Conservation (phyloP, 352 stramenopile genomes). For the Globisporangium nagaii region DNA sequence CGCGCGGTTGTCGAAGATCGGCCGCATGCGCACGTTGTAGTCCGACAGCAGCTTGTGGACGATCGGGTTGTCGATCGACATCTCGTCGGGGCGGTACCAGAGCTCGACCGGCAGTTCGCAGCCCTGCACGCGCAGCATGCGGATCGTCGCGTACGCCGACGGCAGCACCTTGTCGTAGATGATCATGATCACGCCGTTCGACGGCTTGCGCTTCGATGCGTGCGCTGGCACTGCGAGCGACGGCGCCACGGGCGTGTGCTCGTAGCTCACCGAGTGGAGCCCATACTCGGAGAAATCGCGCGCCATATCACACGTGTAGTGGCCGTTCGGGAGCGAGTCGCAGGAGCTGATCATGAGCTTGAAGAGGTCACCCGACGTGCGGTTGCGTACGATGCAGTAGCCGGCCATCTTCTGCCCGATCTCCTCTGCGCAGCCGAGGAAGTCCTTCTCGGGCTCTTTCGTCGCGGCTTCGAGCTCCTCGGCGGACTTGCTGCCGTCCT, state of each 20-base stretch:
- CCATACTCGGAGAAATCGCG: conserved; percentile 81
- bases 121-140: conserved; percentile 68
- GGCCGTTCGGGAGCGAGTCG: conserved; percentile 58
- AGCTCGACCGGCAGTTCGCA: conserved; percentile 77
- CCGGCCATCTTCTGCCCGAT: conserved; percentile 70
- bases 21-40: conserved; percentile 72
- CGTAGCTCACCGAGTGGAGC: conserved; percentile 60
- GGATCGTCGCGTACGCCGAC: conserved; percentile 73
- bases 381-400: conserved; percentile 82
- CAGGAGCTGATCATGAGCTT: conserved; percentile 80
- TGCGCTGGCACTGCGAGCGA: conserved; percentile 54
- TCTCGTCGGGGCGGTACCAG: conserved; percentile 84
- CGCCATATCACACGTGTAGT: conserved; percentile 80
- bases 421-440: conserved; percentile 61
- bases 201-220: conserved; percentile 38
- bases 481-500: conserved; percentile 33
- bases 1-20: conserved; percentile 72
- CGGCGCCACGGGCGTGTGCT: conserved; percentile 61
- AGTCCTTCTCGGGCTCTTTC: conserved; percentile 60
- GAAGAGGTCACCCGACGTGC: conserved; percentile 71
- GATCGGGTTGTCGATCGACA: conserved; percentile 79
- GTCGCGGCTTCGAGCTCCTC: conserved; percentile 18
- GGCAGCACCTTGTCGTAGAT: conserved; percentile 81
- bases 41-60: conserved; percentile 59
- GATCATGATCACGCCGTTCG: conserved; percentile 79